Evolutionary conservation across 345 rosid species (phyloP), one percentile per base, ranked within the genome.

Genomic region (Acer saccharum): DNA sequence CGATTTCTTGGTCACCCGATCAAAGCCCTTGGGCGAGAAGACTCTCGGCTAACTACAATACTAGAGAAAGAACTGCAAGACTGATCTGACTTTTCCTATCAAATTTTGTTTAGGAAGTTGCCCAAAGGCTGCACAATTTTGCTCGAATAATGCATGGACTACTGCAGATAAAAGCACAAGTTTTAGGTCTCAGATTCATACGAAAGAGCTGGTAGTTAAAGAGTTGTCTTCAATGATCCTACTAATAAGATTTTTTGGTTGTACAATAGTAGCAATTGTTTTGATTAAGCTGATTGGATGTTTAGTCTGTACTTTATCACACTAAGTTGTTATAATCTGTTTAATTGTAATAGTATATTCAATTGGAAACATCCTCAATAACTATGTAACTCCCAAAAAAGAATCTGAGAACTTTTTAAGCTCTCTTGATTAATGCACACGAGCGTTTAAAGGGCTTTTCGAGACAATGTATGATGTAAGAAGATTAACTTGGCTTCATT

Each of bases 1-100:
- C 77, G 21, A 67, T 88, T 77, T 80, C 88, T 68, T 92, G 97
- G 97, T 89, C 88, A 3, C 92, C 91, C 18, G 85, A 86, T 74
- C 83, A 85, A 83, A 92, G 89, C 81, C 55, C 41, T 0, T 91
- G 99, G 93, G 88, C 89, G 17, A 84, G 63, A 70, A 83, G 85
- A 83, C 89, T 90, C 61, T 76, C 82, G 10, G 54, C 75, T 55
- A 80, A 80, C 83, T 89, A 86, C 69, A 82, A 81, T 73, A 39
- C 68, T 16, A 69, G 64, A 41, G 46, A 41, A 55, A n/a, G 60
- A 1, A 18, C 27, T 1, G 5, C 52, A 4, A 48, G 32, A 80
- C 18, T 39, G 41, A 71, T 71, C 2, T 13, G 3, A 71, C 3
- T 50, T 52, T 17, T 54, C 16, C 9, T 1, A 35, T 11, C 44